These are phyloP conservation scores for Scedosporium boydii DNA, from an alignment of 2,329 filamentous ascomycete genomes.

Conservation along the genomic window DNA sequence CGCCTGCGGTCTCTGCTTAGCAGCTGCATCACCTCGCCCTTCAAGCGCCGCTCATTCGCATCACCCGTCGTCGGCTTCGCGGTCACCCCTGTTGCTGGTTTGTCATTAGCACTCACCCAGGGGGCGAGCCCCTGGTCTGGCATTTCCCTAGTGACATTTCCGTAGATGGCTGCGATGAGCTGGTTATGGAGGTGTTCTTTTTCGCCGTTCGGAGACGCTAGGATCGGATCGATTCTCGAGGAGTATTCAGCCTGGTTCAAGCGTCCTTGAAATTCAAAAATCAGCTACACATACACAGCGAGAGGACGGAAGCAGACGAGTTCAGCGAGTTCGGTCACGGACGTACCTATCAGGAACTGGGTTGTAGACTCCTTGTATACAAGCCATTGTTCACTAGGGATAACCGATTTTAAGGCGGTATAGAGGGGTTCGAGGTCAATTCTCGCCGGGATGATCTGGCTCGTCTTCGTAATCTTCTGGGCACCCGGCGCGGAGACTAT, in stretches of 20 bases:
- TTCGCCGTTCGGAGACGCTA: constrained; percentile 47
- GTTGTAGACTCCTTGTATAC: constrained; percentile 54
- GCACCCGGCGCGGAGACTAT: constrained; percentile 39
- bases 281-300: neutral
- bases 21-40: constrained; percentile 62
- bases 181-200: constrained; percentile 59
- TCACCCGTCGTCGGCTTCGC: constrained; percentile 56
- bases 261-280: constrained; percentile 34
- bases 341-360: constrained; percentile 52
- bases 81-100: constrained; percentile 45
- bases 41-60: constrained; percentile 54
- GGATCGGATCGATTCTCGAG: constrained; percentile 49
- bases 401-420: constrained; percentile 48
- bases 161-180: constrained; percentile 56
- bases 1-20: constrained; percentile 56
- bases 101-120: constrained; percentile 65
- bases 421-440: constrained; percentile 61
- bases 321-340: neutral
- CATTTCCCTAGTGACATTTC: constrained; percentile 60
- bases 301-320: neutral
- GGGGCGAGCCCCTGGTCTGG: constrained; percentile 58
- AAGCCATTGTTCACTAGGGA: constrained; percentile 53
- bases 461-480: constrained; percentile 47
- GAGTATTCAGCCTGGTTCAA: constrained; percentile 54
- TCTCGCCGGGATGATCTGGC: constrained; percentile 53